Conservation (phyloP, 805 yeast species). For the Yamadazyma kitorensis region DNA sequence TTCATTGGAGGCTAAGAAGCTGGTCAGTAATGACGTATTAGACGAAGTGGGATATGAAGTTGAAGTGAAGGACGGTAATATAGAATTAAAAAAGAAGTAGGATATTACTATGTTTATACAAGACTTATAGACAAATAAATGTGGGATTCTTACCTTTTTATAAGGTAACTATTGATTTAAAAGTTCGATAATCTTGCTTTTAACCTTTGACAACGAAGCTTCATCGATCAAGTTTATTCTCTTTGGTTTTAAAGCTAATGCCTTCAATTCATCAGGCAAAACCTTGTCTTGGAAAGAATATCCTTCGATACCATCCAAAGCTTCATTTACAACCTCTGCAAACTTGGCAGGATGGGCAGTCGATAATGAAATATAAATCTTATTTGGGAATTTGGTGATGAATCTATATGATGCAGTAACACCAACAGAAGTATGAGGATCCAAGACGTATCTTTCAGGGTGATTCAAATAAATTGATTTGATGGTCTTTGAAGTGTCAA, state of each 20-base stretch:
- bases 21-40: conserved; percentile 55
- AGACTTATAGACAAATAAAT: background rate
- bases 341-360: conserved; percentile 99
- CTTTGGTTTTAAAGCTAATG: conserved; percentile 66
- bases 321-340: conserved; percentile 89
- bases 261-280: conserved; percentile 81
- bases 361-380: conserved; percentile 71
- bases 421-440: conserved; percentile 97
- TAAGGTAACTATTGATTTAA: conserved; percentile 27
- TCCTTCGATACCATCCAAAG: conserved; percentile 61
- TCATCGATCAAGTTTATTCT: conserved; percentile 69
- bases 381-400: conserved; percentile 41
- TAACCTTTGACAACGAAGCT: conserved; percentile 72
- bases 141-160: background rate
- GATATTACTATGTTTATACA: conserved; percentile 7
- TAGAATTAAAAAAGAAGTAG: conserved; percentile 45
- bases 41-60: conserved; percentile 75
- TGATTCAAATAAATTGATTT: conserved; percentile 60
- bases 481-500: conserved; percentile 77
- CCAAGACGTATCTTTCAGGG: conserved; percentile 73
- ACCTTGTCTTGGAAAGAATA: conserved; percentile 88
- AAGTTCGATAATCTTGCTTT: conserved; percentile 71
- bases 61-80: conserved; percentile 67
- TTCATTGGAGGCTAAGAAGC: conserved; percentile 68
- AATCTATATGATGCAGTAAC: conserved; percentile 71